Evolutionary conservation across 345 rosid genomes (phyloP).

Genomic region (Pugionium dolabratum): DNA sequence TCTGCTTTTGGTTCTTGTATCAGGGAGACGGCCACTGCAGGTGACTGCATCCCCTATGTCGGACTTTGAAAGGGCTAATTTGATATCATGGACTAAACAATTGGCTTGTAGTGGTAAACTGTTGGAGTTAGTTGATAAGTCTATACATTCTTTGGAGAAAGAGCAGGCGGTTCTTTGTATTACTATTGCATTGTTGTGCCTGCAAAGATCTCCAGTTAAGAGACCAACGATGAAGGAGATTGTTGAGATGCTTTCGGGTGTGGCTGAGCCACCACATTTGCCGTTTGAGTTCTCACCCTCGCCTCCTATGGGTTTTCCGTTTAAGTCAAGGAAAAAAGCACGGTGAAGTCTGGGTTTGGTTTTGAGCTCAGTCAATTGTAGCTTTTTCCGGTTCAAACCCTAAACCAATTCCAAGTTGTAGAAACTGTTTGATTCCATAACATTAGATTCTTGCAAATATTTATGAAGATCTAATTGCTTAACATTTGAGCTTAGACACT

Average conservation of each 20-base stretch:
- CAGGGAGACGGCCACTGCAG: conserved; percentile 72
- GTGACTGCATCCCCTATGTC: conserved; percentile 79
- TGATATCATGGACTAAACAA: conserved; percentile 77
- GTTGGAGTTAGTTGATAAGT: conserved; percentile 65
- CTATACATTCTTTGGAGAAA: conserved; percentile 53
- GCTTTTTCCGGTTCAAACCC: conserved; percentile 28
- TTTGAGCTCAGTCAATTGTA: conserved; percentile 42
- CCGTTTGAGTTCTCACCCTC: conserved; percentile 81
- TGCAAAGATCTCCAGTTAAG: conserved; percentile 67
- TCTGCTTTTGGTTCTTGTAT: conserved; percentile 60
- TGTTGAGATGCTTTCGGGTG: conserved; percentile 70
- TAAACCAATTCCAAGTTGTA: conserved; percentile 12
- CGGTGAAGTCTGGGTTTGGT: conserved; percentile 36
- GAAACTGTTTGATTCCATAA: conserved; percentile 21
- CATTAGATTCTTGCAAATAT: conserved; percentile 32
- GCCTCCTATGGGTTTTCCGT: conserved; percentile 60
- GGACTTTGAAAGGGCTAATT: conserved; percentile 77
- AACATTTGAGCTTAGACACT: conserved; percentile 6
- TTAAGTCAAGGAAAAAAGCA: conserved; percentile 56
- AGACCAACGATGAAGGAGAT: conserved; percentile 71
- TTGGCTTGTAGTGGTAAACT: conserved; percentile 64
- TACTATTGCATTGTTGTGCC: conserved; percentile 71
- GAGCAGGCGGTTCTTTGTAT: conserved; percentile 69
- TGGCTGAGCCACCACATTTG: conserved; percentile 63
- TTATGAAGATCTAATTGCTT: conserved; percentile 20